These are phyloP conservation scores for Phytophthora lateralis DNA, from an alignment of 352 stramenopile genomes.

Conservation along the genomic window DNA sequence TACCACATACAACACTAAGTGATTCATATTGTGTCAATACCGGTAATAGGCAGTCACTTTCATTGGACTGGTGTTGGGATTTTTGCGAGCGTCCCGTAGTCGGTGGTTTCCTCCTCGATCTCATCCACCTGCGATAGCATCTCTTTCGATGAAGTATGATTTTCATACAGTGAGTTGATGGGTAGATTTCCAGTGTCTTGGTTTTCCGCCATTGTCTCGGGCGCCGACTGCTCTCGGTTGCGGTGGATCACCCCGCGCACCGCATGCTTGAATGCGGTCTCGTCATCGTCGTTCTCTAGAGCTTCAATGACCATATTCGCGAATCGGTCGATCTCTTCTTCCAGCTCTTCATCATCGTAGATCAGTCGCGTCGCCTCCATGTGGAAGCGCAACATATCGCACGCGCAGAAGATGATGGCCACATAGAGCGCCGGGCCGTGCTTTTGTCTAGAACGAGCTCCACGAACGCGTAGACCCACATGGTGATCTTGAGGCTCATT, in stretches of 20 bases:
- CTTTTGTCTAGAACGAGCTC: slow-evolving; percentile 53
- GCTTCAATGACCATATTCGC: slow-evolving; percentile 42
- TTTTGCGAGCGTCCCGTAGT: slow-evolving; percentile 32
- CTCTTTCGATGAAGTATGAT: background rate
- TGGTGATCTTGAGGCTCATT: slow-evolving; percentile 53
- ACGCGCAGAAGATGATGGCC: slow-evolving; percentile 54
- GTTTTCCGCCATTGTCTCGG: slow-evolving; percentile 6
- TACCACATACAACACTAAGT: no score
- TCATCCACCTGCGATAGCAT: slow-evolving; percentile 1
- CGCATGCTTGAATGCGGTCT: slow-evolving; percentile 44
- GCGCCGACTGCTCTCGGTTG: slow-evolving; percentile 27
- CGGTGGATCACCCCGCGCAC: slow-evolving; percentile 36
- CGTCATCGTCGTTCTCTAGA: slow-evolving; percentile 36
- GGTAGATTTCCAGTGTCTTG: slow-evolving; percentile 1
- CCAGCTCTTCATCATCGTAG: slow-evolving; percentile 51
- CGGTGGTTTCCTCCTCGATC: slow-evolving; percentile 13
- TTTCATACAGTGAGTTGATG: slow-evolving; percentile 15
- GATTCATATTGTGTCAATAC: no score
- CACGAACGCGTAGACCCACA: slow-evolving; percentile 50
- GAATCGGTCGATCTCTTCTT: slow-evolving; percentile 50
- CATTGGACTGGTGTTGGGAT: slow-evolving; percentile 12
- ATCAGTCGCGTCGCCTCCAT: slow-evolving; percentile 61
- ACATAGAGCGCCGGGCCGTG: slow-evolving; percentile 52
- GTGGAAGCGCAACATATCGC: slow-evolving; percentile 60
- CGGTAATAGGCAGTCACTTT: no score